Evolutionary conservation across 2,329 filamentous ascomycete species (phyloP).

Genomic region (Penicillium palitans): DNA sequence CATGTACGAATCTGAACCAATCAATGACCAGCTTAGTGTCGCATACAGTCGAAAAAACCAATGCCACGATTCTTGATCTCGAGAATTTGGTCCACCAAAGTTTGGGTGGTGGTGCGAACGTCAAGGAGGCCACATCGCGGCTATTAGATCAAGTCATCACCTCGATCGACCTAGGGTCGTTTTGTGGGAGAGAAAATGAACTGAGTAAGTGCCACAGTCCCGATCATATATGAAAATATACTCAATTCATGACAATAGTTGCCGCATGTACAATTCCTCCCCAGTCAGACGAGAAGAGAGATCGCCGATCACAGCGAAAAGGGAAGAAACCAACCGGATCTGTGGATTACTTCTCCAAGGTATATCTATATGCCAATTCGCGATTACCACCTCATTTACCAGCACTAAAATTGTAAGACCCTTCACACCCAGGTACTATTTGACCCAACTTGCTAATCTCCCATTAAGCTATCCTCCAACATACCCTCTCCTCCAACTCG

Average conservation of each 20-base stretch:
- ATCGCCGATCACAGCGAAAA: constrained; percentile 2
- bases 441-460: background rate
- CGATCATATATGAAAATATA: background rate
- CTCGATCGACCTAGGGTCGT: constrained; percentile 66
- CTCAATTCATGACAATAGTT: constrained; percentile 13
- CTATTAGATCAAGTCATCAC: constrained; percentile 70
- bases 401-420: constrained; percentile 63
- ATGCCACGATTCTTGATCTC: constrained; percentile 20
- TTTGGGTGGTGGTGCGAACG: constrained; percentile 32
- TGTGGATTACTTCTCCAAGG: constrained; percentile 69
- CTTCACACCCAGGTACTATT: background rate
- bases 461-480: constrained; percentile 65
- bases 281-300: constrained; percentile 6
- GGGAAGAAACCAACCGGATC: constrained; percentile 10
- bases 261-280: constrained; percentile 16
- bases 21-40: constrained; percentile 18
- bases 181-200: constrained; percentile 47
- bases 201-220: constrained; percentile 18
- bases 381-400: constrained; percentile 67
- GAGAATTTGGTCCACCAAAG: constrained; percentile 41
- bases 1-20: constrained; percentile 12
- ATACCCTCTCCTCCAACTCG: constrained; percentile 74
- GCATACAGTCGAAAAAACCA: constrained; percentile 22
- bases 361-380: constrained; percentile 76
- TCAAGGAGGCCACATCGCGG: constrained; percentile 60